These are phyloP conservation scores for Chrysopogon serrulatus DNA, from an alignment of 176 grass and related monocot genomes.

Conservation along the genomic window DNA sequence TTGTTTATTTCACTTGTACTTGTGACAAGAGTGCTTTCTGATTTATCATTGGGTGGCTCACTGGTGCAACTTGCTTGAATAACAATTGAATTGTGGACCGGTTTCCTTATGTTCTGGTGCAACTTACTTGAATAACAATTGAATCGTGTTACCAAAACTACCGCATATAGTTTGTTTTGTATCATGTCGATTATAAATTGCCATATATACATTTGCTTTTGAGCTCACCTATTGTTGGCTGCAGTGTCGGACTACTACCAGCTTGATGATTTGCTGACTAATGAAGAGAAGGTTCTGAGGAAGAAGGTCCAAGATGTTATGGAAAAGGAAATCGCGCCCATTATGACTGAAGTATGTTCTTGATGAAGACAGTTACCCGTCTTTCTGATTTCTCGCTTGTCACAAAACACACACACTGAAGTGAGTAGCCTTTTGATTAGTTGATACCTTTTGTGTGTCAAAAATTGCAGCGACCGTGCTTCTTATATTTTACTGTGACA, in stretches of 20 bases:
- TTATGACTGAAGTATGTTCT: constrained; percentile 74
- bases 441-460: neutral
- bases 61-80: neutral
- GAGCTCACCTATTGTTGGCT: neutral
- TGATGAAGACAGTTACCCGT: neutral
- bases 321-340: constrained; percentile 82
- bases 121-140: no score
- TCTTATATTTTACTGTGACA: neutral
- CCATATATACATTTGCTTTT: neutral
- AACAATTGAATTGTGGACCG: neutral
- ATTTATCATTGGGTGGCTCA: neutral
- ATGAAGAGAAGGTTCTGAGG: constrained; percentile 59
- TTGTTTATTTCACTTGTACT: neutral
- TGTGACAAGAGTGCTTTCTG: neutral
- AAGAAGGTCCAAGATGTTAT: constrained; percentile 59
- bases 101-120: neutral
- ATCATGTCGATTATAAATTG: neutral
- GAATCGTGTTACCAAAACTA: no score
- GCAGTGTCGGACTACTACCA: constrained; percentile 94
- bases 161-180: neutral
- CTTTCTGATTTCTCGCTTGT: neutral
- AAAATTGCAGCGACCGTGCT: neutral
- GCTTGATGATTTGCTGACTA: constrained; percentile 75
- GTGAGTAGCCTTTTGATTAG: neutral
- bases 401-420: neutral